Evolutionary conservation across 257 asterid species (phyloP).

Genomic region (Solanum ahanhuiri): DNA sequence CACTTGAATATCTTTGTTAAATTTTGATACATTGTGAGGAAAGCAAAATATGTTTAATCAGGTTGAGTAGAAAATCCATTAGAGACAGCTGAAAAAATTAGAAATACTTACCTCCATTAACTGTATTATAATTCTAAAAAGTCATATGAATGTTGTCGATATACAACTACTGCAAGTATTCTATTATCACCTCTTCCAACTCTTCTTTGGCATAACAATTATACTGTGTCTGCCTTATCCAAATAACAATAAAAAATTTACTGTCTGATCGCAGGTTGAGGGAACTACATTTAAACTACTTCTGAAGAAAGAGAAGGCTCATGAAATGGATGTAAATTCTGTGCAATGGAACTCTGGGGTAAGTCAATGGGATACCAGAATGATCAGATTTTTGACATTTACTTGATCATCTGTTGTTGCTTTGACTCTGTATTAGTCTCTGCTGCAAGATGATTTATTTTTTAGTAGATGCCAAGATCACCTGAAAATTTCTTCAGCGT

Average conservation of each 20-base stretch:
- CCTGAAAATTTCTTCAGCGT: not conserved
- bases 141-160: not conserved
- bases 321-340: slow-evolving; percentile 86
- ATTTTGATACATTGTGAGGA: not conserved
- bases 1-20: too few species aligned
- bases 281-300: slow-evolving; percentile 61
- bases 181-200: not conserved
- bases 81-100: not conserved
- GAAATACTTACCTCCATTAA: not conserved
- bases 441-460: not conserved
- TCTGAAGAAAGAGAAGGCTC: slow-evolving; percentile 78
- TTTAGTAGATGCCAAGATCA: not conserved
- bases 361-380: slow-evolving; percentile 7
- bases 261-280: slow-evolving; percentile 7
- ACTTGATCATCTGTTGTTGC: not conserved
- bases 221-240: not conserved
- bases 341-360: slow-evolving; percentile 89
- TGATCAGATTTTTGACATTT: not conserved
- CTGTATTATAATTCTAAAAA: not conserved
- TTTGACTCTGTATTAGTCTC: not conserved
- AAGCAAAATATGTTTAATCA: not conserved
- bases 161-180: not conserved
- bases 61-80: not conserved
- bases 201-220: not conserved
- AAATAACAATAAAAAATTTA: not conserved